phyloP scores from a whole-genome alignment of 2,329 filamentous ascomycete genomes.

The Botrytis deweyae region DNA sequence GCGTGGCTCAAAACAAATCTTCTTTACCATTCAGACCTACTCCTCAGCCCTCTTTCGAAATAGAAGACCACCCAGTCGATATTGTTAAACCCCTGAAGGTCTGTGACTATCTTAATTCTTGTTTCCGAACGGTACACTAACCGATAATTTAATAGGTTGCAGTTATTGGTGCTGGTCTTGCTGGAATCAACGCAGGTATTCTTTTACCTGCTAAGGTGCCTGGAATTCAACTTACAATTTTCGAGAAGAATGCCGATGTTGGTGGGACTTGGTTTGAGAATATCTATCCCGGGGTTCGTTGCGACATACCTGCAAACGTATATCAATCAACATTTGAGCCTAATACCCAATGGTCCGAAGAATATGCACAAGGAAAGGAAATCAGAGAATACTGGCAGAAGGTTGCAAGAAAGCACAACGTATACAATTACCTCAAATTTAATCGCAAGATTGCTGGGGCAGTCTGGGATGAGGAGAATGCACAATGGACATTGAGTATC shows the following conservation, averaged over 20 bases:
- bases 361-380: conserved; percentile 65
- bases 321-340: conserved; percentile 60
- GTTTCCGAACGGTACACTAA: background rate
- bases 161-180: conserved; percentile 62
- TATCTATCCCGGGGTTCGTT: conserved; percentile 37
- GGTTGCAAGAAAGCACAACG: conserved; percentile 61
- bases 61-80: conserved; percentile 24
- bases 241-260: conserved; percentile 49
- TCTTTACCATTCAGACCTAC: conserved; percentile 5
- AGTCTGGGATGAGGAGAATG: conserved; percentile 52
- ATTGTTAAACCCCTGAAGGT: conserved; percentile 11
- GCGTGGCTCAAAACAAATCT: background rate
- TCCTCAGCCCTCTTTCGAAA: conserved; percentile 19
- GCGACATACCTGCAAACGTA: conserved; percentile 44
- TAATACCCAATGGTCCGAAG: conserved; percentile 67
- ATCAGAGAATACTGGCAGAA: conserved; percentile 66
- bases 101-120: background rate
- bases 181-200: conserved; percentile 63
- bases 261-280: conserved; percentile 56
- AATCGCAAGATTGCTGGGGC: conserved; percentile 55
- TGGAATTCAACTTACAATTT: conserved; percentile 46
- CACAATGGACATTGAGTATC: conserved; percentile 51
- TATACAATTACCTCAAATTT: conserved; percentile 58
- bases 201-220: conserved; percentile 69
- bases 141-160: conserved; percentile 7